Evolutionary conservation across 768 basidiomycete species (phyloP).

Genomic region (Suillus hirtellus): DNA sequence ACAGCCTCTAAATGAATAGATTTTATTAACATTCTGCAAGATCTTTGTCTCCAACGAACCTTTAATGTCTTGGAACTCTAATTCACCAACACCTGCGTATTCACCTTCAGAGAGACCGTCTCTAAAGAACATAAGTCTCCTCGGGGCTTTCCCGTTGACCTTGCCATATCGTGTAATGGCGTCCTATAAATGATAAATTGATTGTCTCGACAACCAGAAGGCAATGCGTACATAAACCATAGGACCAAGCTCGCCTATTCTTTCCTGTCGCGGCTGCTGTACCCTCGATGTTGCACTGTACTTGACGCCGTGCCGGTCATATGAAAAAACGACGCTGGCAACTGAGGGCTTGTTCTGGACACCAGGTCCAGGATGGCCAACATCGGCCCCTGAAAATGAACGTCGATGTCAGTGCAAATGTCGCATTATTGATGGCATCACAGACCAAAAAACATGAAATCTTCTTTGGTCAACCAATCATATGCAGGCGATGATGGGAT

Average conservation of each 20-base stretch:
- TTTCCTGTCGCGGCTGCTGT: conserved; percentile 49
- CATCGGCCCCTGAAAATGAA: conserved; percentile 48
- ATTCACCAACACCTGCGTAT: conserved; percentile 37
- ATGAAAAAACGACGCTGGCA: conserved; percentile 58
- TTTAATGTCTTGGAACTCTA: conserved; percentile 48
- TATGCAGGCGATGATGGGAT: conserved; percentile 31
- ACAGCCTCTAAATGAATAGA: conserved; percentile 26
- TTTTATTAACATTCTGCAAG: neutral
- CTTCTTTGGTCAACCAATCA: conserved; percentile 19
- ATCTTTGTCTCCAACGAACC: conserved; percentile 30
- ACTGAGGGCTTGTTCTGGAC: conserved; percentile 53
- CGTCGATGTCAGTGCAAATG: neutral
- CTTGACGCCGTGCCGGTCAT: conserved; percentile 43
- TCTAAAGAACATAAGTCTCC: conserved; percentile 46
- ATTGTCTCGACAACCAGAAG: conserved; percentile 13
- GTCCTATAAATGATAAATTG: neutral
- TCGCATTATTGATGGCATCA: conserved; percentile 2
- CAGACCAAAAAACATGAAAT: conserved; percentile 38
- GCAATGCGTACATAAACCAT: conserved; percentile 37
- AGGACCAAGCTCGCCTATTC: conserved; percentile 41
- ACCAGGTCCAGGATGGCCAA: conserved; percentile 65
- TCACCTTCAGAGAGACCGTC: conserved; percentile 58
- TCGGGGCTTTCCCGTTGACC: conserved; percentile 21
- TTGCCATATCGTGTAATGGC: conserved; percentile 13
- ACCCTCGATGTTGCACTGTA: conserved; percentile 46